phyloP scores from a whole-genome alignment of 2,329 filamentous ascomycete genomes.

The Penicillium frequentans region DNA sequence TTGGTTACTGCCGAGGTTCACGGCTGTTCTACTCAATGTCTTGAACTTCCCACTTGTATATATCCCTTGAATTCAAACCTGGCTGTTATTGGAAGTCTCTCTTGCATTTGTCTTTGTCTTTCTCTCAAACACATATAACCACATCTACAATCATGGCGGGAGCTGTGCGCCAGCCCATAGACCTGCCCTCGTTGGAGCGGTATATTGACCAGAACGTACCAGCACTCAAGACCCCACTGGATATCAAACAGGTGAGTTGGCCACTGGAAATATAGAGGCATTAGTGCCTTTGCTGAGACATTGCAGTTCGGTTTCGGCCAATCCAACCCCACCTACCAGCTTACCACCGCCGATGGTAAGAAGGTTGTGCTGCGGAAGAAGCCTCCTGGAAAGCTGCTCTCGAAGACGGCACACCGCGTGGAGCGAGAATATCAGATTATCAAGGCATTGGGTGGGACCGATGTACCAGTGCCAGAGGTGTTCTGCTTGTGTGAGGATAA shows the following conservation, averaged over 20 bases:
- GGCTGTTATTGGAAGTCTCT: neutral
- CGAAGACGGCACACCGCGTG: constrained; percentile 91
- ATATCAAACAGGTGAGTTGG: constrained; percentile 76
- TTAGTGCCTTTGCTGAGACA: neutral
- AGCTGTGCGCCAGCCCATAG: constrained; percentile 84
- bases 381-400: constrained; percentile 89
- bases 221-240: constrained; percentile 76
- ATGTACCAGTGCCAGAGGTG: constrained; percentile 81
- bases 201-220: constrained; percentile 80
- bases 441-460: constrained; percentile 73
- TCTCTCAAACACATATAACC: neutral
- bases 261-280: neutral
- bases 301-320: constrained; percentile 91
- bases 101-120: neutral
- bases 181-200: constrained; percentile 72
- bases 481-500: constrained; percentile 85
- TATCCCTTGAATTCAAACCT: neutral
- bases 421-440: constrained; percentile 94
- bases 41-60: neutral
- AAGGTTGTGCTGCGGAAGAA: constrained; percentile 96
- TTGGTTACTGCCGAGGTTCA: neutral
- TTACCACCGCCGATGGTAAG: constrained; percentile 68
- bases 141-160: constrained; percentile 67
- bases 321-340: constrained; percentile 94
- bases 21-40: neutral